Percentiles rank a stretch among this genome's conserved stretches.
Conservation (phyloP, 2,329 filamentous ascomycete genomes). For the Cercospora brassicicola region DNA sequence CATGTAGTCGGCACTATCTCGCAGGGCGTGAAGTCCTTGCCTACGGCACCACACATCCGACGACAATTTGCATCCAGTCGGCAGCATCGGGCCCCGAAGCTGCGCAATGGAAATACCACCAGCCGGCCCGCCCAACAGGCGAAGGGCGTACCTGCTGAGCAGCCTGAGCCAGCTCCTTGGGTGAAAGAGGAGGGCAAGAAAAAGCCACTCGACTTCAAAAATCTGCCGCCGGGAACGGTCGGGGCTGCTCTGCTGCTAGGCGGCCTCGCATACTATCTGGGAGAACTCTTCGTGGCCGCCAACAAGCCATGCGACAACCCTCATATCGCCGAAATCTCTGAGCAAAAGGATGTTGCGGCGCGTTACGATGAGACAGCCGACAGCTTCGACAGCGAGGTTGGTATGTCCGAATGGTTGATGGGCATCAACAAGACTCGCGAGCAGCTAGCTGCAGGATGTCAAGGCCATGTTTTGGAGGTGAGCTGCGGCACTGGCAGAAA, state of each 20-base stretch:
- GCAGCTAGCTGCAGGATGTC: constrained; percentile 43
- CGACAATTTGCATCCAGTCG: background rate
- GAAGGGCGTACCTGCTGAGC: background rate
- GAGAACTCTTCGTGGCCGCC: constrained; percentile 41
- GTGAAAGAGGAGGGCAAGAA: background rate
- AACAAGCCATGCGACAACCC: constrained; percentile 30
- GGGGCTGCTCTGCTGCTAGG: constrained; percentile 27
- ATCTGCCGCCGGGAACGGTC: constrained; percentile 9
- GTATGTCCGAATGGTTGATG: constrained; percentile 46
- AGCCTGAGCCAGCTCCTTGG: background rate
- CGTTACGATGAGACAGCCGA: constrained; percentile 50
- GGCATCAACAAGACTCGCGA: constrained; percentile 45
- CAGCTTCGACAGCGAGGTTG: constrained; percentile 51
- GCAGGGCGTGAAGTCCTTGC: constrained; percentile 8
- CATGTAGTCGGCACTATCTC: constrained; percentile 25
- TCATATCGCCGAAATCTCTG: constrained; percentile 27
- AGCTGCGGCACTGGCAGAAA: constrained; percentile 54
- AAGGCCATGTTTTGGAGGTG: constrained; percentile 52
- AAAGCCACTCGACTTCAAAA: constrained; percentile 7
- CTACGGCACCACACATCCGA: background rate
- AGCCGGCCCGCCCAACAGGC: background rate
- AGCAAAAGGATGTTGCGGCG: constrained; percentile 45
- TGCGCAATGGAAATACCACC: background rate
- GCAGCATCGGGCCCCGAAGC: background rate
- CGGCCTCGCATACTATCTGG: constrained; percentile 44